These are phyloP conservation scores for Talaromyces rugulosus DNA, from an alignment of 2,329 filamentous ascomycete genomes.

Conservation along the genomic window DNA sequence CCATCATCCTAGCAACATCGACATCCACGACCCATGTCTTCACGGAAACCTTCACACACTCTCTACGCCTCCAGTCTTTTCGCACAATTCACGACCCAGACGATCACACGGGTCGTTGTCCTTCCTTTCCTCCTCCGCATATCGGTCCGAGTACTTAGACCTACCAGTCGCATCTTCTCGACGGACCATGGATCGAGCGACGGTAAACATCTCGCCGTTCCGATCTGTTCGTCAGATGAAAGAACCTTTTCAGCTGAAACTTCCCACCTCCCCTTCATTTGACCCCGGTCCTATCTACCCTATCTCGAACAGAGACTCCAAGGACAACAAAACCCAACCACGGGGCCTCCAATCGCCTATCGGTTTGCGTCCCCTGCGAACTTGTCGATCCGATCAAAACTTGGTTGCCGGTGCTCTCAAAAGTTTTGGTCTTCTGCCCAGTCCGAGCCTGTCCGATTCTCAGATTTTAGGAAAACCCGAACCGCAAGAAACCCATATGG, in stretches of 20 bases:
- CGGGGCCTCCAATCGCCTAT: slow-evolving; percentile 17
- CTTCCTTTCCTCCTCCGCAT: slow-evolving; percentile 28
- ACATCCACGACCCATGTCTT: slow-evolving; percentile 8
- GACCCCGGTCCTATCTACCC: slow-evolving; percentile 18
- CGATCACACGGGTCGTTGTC: slow-evolving; percentile 31
- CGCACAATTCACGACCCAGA: slow-evolving; percentile 27
- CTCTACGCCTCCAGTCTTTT: slow-evolving; percentile 20
- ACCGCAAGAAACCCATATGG: background rate
- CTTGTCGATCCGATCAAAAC: slow-evolving; percentile 35
- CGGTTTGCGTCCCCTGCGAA: slow-evolving; percentile 25
- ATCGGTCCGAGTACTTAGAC: slow-evolving; percentile 26
- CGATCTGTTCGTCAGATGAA: slow-evolving; percentile 38
- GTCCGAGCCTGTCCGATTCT: slow-evolving; percentile 34
- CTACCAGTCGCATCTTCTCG: slow-evolving; percentile 22
- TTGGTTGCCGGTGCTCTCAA: slow-evolving; percentile 26
- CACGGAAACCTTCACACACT: slow-evolving; percentile 14
- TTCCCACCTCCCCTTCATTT: slow-evolving; percentile 30
- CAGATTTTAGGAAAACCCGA: slow-evolving; percentile 13
- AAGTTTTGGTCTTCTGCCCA: slow-evolving; percentile 32
- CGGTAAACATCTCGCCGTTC: slow-evolving; percentile 31
- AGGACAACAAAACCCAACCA: slow-evolving; percentile 17
- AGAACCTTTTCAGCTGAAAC: slow-evolving; percentile 33
- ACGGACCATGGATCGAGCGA: slow-evolving; percentile 23
- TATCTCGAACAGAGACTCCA: slow-evolving; percentile 9
- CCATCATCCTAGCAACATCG: slow-evolving; percentile 5